Evolutionary conservation across 2,329 filamentous ascomycete species (phyloP).

Genomic region (Drechslerella dactyloides): DNA sequence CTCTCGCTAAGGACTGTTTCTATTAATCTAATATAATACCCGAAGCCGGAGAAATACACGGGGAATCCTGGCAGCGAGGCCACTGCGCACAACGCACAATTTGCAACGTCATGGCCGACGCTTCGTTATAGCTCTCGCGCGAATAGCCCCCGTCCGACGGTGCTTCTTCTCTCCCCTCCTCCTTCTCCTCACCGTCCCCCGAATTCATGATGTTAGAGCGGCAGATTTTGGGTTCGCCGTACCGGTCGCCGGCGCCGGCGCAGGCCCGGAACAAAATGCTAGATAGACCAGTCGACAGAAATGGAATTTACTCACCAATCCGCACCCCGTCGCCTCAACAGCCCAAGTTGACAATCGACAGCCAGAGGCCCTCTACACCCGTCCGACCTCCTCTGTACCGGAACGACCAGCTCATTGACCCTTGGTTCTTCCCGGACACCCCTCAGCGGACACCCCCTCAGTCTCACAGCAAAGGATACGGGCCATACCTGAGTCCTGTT

Average conservation of each 20-base stretch:
- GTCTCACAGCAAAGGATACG: conserved; percentile 33
- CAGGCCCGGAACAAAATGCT: conserved; percentile 24
- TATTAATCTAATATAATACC: conserved; percentile 10
- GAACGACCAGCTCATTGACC: conserved; percentile 19
- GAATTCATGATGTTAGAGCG: conserved; percentile 39
- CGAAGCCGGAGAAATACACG: conserved; percentile 2
- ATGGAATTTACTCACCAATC: conserved; percentile 42
- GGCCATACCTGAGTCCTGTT: conserved; percentile 20
- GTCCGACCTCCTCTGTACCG: conserved; percentile 38
- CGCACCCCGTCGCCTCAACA: conserved; percentile 43
- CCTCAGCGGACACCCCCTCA: conserved; percentile 35
- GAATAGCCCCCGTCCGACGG: conserved; percentile 14
- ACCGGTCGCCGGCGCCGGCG: conserved; percentile 37
- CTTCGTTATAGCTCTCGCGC: conserved; percentile 30
- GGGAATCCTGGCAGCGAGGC: conserved; percentile 22
- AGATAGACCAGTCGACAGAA: conserved; percentile 27
- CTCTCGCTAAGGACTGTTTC: conserved; percentile 34
- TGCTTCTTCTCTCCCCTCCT: conserved; percentile 5
- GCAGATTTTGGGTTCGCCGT: conserved; percentile 43
- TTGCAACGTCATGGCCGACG: conserved; percentile 45
- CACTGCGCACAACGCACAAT: conserved; percentile 42
- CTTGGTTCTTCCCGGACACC: conserved; percentile 32
- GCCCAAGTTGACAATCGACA: conserved; percentile 12
- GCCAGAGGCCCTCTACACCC: conserved; percentile 31
- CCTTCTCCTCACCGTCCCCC: background rate